phyloP scores from a whole-genome alignment of 768 basidiomycete species.

The Boletus sp. region DNA sequence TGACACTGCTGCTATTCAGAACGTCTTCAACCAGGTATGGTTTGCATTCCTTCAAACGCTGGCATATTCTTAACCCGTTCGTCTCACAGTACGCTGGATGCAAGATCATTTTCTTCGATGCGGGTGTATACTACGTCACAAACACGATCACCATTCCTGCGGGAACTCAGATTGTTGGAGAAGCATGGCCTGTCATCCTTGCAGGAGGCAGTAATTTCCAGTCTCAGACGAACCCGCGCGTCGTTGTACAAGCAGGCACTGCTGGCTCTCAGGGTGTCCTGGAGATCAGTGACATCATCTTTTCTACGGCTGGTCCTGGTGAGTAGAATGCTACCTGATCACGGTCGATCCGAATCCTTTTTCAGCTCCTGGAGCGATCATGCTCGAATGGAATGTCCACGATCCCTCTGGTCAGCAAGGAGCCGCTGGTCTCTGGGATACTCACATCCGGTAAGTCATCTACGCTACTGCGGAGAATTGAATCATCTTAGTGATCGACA shows the following conservation, averaged over 20 bases:
- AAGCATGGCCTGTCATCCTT: conserved; percentile 49
- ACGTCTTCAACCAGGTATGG: conserved; percentile 54
- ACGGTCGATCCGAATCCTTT: background rate
- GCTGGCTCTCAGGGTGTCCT: conserved; percentile 46
- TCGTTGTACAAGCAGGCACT: conserved; percentile 45
- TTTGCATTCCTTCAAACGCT: background rate
- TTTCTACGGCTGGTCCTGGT: conserved; percentile 54
- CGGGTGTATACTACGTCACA: conserved; percentile 49
- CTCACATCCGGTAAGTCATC: conserved; percentile 35
- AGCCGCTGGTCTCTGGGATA: conserved; percentile 52
- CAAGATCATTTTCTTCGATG: conserved; percentile 82
- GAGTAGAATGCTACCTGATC: background rate
- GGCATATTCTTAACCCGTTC: background rate
- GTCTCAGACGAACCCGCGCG: conserved; percentile 38
- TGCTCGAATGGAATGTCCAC: conserved; percentile 61
- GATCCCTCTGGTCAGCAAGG: conserved; percentile 51
- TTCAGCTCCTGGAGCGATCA: conserved; percentile 42
- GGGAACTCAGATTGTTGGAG: conserved; percentile 47
- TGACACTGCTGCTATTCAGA: conserved; percentile 65
- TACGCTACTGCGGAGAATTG: background rate
- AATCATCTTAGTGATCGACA: background rate
- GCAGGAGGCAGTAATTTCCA: conserved; percentile 42
- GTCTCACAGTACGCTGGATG: conserved; percentile 56
- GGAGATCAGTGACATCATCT: conserved; percentile 66
- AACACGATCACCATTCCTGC: conserved; percentile 47